Evolutionary conservation across 768 basidiomycete genomes (phyloP).

Genomic region (Boletus sp.): DNA sequence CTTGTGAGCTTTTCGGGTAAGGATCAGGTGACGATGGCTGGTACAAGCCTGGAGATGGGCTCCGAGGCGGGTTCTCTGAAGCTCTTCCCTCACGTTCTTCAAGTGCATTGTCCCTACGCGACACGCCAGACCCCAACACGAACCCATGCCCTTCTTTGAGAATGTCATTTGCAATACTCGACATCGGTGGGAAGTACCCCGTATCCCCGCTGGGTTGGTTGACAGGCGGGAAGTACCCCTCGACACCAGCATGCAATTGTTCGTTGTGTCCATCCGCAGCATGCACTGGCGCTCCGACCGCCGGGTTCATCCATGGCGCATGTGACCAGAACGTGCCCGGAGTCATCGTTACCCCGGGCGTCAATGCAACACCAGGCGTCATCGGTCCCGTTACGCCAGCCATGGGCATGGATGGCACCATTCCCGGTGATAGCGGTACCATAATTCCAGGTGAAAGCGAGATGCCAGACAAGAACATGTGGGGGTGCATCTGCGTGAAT

Average conservation of each 20-base stretch:
- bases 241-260: conserved; percentile 10
- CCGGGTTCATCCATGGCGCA: conserved; percentile 56
- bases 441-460: conserved; percentile 33
- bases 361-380: conserved; percentile 31
- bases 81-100: conserved; percentile 3
- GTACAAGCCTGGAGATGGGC: conserved; percentile 7
- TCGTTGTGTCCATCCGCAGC: conserved; percentile 16
- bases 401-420: conserved; percentile 24
- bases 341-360: conserved; percentile 70
- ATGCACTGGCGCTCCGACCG: conserved; percentile 59
- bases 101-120: not conserved
- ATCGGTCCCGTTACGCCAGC: conserved; percentile 22
- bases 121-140: not conserved
- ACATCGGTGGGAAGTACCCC: conserved; percentile 46
- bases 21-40: conserved; percentile 8
- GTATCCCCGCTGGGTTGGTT: conserved; percentile 20
- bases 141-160: conserved; percentile 25
- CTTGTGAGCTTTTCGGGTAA: conserved; percentile 9
- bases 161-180: conserved; percentile 37
- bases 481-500: conserved; percentile 25
- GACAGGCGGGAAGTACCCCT: conserved; percentile 46
- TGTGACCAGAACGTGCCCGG: conserved; percentile 73
- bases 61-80: conserved; percentile 6
- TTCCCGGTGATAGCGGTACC: conserved; percentile 27
- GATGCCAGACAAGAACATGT: conserved; percentile 32